Percentiles rank a stretch among this genome's conserved stretches.
These are phyloP conservation scores for Nymphaea thermarum DNA, from an alignment of 164 flowering plant species.

Conservation along the genomic window DNA sequence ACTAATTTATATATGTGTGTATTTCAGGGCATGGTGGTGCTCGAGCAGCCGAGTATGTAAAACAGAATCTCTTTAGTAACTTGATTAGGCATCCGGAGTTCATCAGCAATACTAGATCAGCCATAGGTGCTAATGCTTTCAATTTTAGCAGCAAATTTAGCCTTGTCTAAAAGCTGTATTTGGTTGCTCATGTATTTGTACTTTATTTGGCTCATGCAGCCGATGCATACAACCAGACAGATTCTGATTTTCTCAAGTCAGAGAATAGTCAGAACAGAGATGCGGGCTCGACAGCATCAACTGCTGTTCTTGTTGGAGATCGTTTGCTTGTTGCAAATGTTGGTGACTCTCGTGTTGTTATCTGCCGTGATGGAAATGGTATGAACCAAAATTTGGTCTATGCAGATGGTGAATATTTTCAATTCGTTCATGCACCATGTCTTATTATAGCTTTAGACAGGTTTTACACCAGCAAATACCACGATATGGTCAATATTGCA, in stretches of 20 bases:
- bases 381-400: constrained; percentile 8
- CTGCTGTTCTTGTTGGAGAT: constrained; percentile 93
- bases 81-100: constrained; percentile 88
- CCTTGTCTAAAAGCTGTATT: not conserved
- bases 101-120: constrained; percentile 76
- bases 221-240: constrained; percentile 91
- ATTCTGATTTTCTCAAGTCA: constrained; percentile 81
- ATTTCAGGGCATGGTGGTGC: constrained; percentile 87
- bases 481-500: too few relatives aligned
- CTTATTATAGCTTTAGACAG: too few relatives aligned
- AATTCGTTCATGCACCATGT: too few relatives aligned
- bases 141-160: not conserved
- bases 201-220: constrained; percentile 29
- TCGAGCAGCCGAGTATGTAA: constrained; percentile 91
- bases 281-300: constrained; percentile 99
- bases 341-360: constrained; percentile 96
- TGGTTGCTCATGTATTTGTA: not conserved
- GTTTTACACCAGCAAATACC: too few relatives aligned
- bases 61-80: constrained; percentile 78
- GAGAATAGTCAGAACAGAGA: constrained; percentile 82
- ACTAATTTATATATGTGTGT: not conserved
- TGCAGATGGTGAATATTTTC: too few relatives aligned
- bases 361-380: constrained; percentile 92
- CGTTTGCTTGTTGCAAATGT: constrained; percentile 95
- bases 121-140: constrained; percentile 42